Percentiles rank a stretch among this genome's conserved stretches.
phyloP scores from a whole-genome alignment of 202 grass and related monocot species.

The Carex arenaria region DNA sequence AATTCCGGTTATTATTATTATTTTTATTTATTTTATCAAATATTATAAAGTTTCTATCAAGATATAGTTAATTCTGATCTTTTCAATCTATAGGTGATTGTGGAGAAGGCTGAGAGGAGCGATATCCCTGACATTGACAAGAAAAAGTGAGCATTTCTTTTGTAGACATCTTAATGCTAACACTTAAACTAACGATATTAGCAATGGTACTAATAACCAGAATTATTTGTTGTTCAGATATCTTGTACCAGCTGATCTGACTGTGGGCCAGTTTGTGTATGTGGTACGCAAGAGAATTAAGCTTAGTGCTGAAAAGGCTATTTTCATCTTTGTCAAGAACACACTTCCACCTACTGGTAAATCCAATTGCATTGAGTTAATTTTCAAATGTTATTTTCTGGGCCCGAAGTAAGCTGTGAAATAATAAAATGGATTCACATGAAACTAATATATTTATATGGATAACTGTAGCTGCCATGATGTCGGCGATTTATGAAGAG shows the following conservation, averaged over 20 bases:
- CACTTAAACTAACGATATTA: neutral
- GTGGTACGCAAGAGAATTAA: constrained; percentile 95
- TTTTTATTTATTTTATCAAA: neutral
- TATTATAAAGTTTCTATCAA: neutral
- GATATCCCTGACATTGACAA: constrained; percentile 95
- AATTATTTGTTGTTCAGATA: constrained; percentile 43
- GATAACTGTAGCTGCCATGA: constrained; percentile 65
- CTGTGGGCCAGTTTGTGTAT: constrained; percentile 87
- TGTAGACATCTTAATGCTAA: neutral
- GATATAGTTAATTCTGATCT: constrained; percentile 25
- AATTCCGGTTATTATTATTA: constrained; percentile 55
- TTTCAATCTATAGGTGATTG: constrained; percentile 67
- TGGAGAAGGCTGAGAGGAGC: constrained; percentile 92
- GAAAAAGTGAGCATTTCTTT: constrained; percentile 65
- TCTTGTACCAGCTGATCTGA: constrained; percentile 86
- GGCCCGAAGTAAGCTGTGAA: neutral
- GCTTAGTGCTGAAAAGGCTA: constrained; percentile 87
- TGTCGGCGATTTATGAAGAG: constrained; percentile 89
- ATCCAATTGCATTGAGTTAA: neutral
- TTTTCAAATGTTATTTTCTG: neutral
- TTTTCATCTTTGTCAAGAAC: constrained; percentile 95
- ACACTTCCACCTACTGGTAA: constrained; percentile 85
- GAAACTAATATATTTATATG: neutral
- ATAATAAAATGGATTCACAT: neutral
- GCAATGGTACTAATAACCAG: constrained; percentile 6